Evolutionary conservation across 2,329 filamentous ascomycete species (phyloP), one percentile per base, ranked within the genome.

Genomic region (Monilinia polystroma): DNA sequence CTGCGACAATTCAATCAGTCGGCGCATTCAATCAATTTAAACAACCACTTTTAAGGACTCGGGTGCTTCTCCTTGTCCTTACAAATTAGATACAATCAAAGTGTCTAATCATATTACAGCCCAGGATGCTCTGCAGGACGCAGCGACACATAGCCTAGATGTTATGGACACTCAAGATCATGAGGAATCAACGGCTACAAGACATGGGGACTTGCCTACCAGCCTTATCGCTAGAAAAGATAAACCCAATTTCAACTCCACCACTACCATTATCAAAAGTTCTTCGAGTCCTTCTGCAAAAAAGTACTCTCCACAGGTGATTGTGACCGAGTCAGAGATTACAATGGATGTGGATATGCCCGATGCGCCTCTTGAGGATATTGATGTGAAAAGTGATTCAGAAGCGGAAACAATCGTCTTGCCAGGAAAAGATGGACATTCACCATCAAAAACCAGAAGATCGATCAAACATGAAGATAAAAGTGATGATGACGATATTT

Each of bases 331-430:
- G n/a, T 26, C 45, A 4, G 66, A 72, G 54, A 63, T 57, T 52
- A 53, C 66, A 5, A 74, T 72, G 69, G 69, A 73, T 43, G 41
- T 70, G 38, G 71, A 73, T 57, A 64, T 64, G 38, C 66, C 66
- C 32, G 70, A 70, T 60, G 66, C 52, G 14, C 47, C 63, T 43
- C 63, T 57, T 29, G 70, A 71, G 16, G 71, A 73, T 66, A 58
- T 55, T 52, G 73, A 67, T n/a, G 70, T 68, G 67, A 87, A 88
- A 68, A 86, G 83, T 73, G 87, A 89, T 72, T 91, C 88, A 1
- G 88, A 91, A 74, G 88, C 88, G 59, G 88, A 91, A 78, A 91
- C 88, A 18, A 89, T 90, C 69, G 87, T 91, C 47, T 77, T 90
- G 45, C 83, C 86, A 14, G 86, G 85, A 38, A 89, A 88, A 74